Conservation (phyloP, 2,329 filamentous ascomycete genomes). For the Trichoderma citrinoviride region DNA sequence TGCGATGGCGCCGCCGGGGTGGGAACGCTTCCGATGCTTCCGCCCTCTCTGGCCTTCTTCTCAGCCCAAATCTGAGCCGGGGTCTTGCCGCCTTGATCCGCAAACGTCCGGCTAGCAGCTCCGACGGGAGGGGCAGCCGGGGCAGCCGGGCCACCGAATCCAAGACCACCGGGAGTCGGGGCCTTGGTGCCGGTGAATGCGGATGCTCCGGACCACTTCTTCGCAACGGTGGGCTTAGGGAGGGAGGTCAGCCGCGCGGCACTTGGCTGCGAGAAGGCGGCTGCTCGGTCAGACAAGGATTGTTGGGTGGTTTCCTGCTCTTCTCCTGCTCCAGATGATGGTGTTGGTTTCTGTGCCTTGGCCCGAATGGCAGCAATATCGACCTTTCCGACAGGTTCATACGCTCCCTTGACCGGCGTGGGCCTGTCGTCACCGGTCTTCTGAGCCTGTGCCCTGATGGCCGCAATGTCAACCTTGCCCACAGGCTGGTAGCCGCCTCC, state of each 20-base stretch:
- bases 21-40: constrained; percentile 42
- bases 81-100: constrained; percentile 91
- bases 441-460: constrained; percentile 73
- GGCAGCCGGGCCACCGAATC: constrained; percentile 58
- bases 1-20: constrained; percentile 48
- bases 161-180: constrained; percentile 68
- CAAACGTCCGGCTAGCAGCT: constrained; percentile 85
- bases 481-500: constrained; percentile 87
- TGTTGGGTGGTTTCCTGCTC: constrained; percentile 44
- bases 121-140: constrained; percentile 63
- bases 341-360: constrained; percentile 64
- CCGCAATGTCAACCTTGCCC: constrained; percentile 96
- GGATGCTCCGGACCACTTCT: constrained; percentile 73
- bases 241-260: constrained; percentile 81
- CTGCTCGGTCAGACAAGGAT: constrained; percentile 71
- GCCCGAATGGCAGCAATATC: constrained; percentile 93
- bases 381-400: constrained; percentile 93
- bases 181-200: constrained; percentile 87
- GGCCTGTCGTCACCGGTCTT: constrained; percentile 74
- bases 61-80: constrained; percentile 97
- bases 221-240: constrained; percentile 92
- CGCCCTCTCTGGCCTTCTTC: constrained; percentile 81
- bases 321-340: constrained; percentile 7
- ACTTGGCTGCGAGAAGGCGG: constrained; percentile 61
- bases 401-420: constrained; percentile 82